phyloP scores from a whole-genome alignment of 768 basidiomycete genomes.

The Termitomyces sp. region DNA sequence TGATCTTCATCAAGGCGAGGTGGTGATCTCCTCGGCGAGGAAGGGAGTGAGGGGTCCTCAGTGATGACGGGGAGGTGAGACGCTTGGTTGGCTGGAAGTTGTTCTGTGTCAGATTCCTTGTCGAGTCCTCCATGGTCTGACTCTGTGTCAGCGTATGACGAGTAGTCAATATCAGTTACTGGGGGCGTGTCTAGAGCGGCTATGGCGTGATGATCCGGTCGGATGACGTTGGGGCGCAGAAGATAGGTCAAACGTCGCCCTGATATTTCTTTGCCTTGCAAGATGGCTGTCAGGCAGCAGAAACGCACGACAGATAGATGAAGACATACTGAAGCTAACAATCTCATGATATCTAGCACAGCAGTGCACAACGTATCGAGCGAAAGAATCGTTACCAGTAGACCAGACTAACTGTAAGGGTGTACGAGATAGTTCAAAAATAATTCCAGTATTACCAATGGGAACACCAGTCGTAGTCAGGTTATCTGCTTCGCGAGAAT shows the following conservation, averaged over 20 bases:
- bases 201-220: constrained; percentile 44
- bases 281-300: background rate
- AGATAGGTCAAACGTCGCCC: constrained; percentile 71
- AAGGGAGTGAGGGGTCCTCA: constrained; percentile 11
- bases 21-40: constrained; percentile 3
- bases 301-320: background rate
- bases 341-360: constrained; percentile 75
- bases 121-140: constrained; percentile 48
- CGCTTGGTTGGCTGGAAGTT: constrained; percentile 27
- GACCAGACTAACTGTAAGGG: constrained; percentile 70
- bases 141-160: constrained; percentile 46
- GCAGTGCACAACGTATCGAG: constrained; percentile 79
- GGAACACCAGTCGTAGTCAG: constrained; percentile 32
- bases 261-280: constrained; percentile 51
- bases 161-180: constrained; percentile 57
- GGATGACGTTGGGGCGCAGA: constrained; percentile 69
- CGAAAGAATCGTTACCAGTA: constrained; percentile 66
- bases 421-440: constrained; percentile 64
- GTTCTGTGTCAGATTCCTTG: constrained; percentile 44
- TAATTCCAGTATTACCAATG: constrained; percentile 46
- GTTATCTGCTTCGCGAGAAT: constrained; percentile 22
- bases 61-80: constrained; percentile 23
- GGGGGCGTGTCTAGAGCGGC: constrained; percentile 64
- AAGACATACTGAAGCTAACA: constrained; percentile 72
- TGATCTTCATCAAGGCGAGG: constrained; percentile 14